These are phyloP conservation scores for Bruguiera hainesii DNA, from an alignment of 441 rosid genomes.

Conservation along the genomic window DNA sequence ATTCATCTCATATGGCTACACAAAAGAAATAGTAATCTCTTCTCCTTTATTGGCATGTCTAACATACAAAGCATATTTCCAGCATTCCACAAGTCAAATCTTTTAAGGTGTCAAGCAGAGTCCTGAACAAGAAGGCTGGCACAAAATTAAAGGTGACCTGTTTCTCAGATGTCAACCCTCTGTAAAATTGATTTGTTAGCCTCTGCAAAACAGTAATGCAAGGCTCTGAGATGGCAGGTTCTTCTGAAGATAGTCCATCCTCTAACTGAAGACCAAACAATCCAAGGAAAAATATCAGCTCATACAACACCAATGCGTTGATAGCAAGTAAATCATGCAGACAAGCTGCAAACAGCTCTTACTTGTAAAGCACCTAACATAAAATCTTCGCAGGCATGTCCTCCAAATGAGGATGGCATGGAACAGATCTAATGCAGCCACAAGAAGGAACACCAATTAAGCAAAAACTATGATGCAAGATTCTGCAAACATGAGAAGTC, in stretches of 20 bases:
- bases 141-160: slow-evolving; percentile 50
- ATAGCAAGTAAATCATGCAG: slow-evolving; percentile 11
- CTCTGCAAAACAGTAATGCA: slow-evolving; percentile 66
- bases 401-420: slow-evolving; percentile 34
- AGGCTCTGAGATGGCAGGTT: slow-evolving; percentile 58
- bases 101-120: not conserved
- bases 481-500: not conserved
- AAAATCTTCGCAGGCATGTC: slow-evolving; percentile 46
- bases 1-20: not conserved
- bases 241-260: slow-evolving; percentile 41
- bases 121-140: not conserved
- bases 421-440: slow-evolving; percentile 37
- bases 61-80: not conserved
- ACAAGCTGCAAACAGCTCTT: slow-evolving; percentile 31
- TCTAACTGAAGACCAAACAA: slow-evolving; percentile 52
- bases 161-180: slow-evolving; percentile 45
- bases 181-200: slow-evolving; percentile 50
- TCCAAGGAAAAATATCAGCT: slow-evolving; percentile 13
- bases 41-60: no score
- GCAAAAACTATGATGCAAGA: slow-evolving; percentile 11
- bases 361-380: slow-evolving; percentile 68
- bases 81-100: slow-evolving; percentile 2
- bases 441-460: not conserved
- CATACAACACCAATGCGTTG: not conserved
- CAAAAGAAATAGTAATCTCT: not conserved